Evolutionary conservation across 306 rosid genomes (phyloP), one percentile per base, ranked within the genome.

Genomic region (Cicer pinnatifidum): DNA sequence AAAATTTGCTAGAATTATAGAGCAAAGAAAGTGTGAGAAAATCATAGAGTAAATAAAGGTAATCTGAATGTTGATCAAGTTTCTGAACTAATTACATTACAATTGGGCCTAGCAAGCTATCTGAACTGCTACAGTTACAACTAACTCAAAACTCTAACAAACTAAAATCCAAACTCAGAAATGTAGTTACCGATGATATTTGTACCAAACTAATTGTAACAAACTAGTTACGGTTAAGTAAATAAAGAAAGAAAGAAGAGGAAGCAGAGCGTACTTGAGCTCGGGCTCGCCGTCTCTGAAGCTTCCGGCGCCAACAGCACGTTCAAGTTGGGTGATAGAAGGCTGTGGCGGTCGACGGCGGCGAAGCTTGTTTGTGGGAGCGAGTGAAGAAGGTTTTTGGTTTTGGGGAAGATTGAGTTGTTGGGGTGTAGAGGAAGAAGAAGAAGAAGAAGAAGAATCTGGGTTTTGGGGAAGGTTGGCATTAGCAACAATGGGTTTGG

Each of bases 281-380:
- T 64, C 44, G 8, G 85, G 85, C 52, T 88, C 90, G 40, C 83
- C 68, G 63, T 94, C 96, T 23, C 97, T 85, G 75, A 89, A 94
- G 72, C 98, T 88, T 57, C 98, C 98, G 1, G 87, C 96, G 0
- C 98, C 92, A 7, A 91, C 80, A 11, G 86, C 84, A 44, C 96
- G 94, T 73, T 94, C 91, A 40, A 94, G 82, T 78, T 88, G 85
- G 54, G 84, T 66, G 3, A 86, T 85, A 3, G 94, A 66, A 38
- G 91, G 94, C 3, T 61, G 88, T 9, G 78, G 88, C 0, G 79
- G 78, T 45, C 73, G 76, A 64, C 11, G 60, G 10, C 28, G 75
- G 10, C 38, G 75, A 47, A 64, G 75, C 57, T 37, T 82, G 23
- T 73, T 79, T 35, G 56, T 12, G 12, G 37, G 13, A 53, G 11